Evolutionary conservation across 1,284 basidiomycete species (phyloP), one percentile per base, ranked within the genome.

Genomic region (Heterobasidion occidentale): DNA sequence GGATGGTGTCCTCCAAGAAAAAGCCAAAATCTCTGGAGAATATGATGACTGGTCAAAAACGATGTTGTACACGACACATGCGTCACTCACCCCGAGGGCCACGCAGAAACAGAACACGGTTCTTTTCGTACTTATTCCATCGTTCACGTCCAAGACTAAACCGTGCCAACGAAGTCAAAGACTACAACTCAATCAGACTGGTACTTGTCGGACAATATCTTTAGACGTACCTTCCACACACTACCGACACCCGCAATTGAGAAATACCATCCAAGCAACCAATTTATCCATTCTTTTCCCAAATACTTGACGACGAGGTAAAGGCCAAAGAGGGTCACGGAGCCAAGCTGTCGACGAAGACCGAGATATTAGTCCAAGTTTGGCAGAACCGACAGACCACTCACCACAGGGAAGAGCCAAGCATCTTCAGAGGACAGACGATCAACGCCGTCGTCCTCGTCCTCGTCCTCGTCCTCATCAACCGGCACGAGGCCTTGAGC

Each of bases 201-300:
- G 27, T 4, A 3, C 15, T 20, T 50, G 7, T 9, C 17, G 17
- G 19, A 35, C 19, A 17, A 52, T 33, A 34, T 17, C 12, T 27
- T n/a, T 17, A 35, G 38, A 71, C 77, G 60, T 62, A 86, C 89
- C 75, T 82, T 83, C 79, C 84, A 86, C n/a, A 89, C 79, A 61
- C 81, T 83, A 9, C 77, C 81, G 11, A 85, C 72, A 0, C 86
- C 86, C 6, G 77, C 75, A 14, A 86, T 27, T 15, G 83, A 77
- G 62, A 92, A 92, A 66, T 94, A 94, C 75, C 84, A 84, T n/a
- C 79, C 81, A 19, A 92, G 71, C 1, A 90, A 59, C 75, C 77
- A 82, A 67, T 92, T 92, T 60, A 97, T 85, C 87, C 90, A 92
- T 63, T 85, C 82, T 63, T 80, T 84, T 46, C 91, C 90, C 47